Base-by-base conservation (phyloP, 2,329 filamentous ascomycete genomes). In the Aureobasidium namibiae region DNA sequence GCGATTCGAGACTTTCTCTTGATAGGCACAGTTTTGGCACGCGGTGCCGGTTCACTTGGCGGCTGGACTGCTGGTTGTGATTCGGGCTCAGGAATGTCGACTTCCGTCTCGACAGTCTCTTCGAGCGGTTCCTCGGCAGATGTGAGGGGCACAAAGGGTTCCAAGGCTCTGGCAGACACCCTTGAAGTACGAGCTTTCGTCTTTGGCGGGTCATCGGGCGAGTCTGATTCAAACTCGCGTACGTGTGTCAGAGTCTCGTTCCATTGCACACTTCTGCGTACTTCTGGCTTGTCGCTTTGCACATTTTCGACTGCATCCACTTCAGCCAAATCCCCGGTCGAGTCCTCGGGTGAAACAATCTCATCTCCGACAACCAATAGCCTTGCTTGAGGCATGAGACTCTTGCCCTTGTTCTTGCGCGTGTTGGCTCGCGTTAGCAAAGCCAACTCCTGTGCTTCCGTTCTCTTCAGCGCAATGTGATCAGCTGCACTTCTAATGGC, bases 391-490 rank as follows among this genome's bases (percentile, higher is more conserved):
- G 78, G 77, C 56, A 74, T 66, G 24, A 79, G 65, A 16, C 74
- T 71, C 24, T 73, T 74, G 46, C 74, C 74, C 61, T 80, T 80
- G 66, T 81, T 81, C 66, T 76, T 76, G 41, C 74, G 71, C 9
- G 78, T 81, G 63, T 81, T 81, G 52, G 67, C 69, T 34, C 74
- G 71, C 1, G 78, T 80, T 16, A 74, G 57, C 11, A 73, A 65
- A 11, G 76, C 72, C 9, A 80, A 66, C 59, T 78, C 74, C 61
- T 80, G 78, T 16, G 77, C 76, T 60, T 80, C 77, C 6, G 74
- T 74, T 63, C 74, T 75, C 67, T 77, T 78, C 33, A 79, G 69
- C 10, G 75, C 67, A 8, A 80, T 71, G 4, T 73, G 73, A 59
- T 75, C 74, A 10, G 68, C 68, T 14, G 70, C 68, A 11, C 76